These are phyloP conservation scores for Yarrowia divulgata DNA, from an alignment of 805 yeast species.

Conservation along the genomic window DNA sequence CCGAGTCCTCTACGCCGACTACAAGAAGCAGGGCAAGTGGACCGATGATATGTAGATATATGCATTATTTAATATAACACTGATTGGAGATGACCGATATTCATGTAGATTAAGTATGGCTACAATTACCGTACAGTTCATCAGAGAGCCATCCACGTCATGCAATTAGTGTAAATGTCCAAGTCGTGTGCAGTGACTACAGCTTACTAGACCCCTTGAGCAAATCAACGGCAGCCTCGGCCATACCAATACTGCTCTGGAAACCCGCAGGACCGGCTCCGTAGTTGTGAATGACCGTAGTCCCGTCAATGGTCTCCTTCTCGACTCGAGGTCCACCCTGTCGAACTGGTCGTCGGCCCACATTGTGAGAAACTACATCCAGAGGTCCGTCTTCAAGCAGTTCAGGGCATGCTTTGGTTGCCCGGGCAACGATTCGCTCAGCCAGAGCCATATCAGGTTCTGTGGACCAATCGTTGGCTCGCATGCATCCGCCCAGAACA, in stretches of 20 bases:
- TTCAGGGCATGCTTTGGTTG: conserved; percentile 57
- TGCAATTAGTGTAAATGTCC: background rate
- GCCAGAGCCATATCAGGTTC: conserved; percentile 66
- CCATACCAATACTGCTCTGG: conserved; percentile 74
- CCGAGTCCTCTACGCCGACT: conserved; percentile 72
- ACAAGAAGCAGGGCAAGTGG: conserved; percentile 84
- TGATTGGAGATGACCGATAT: too few relatives aligned
- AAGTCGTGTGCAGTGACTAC: background rate
- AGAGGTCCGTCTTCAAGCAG: conserved; percentile 50
- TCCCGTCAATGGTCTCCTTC: conserved; percentile 53
- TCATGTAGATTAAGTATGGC: too few relatives aligned
- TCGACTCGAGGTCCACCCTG: conserved; percentile 79
- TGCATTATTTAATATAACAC: conserved; percentile 5
- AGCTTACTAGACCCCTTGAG: conserved; percentile 17
- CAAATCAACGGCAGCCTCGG: conserved; percentile 54
- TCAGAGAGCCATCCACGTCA: background rate
- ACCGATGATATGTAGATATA: conserved; percentile 45
- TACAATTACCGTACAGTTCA: too few relatives aligned
- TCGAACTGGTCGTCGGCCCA: conserved; percentile 80
- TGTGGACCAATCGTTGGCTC: conserved; percentile 66
- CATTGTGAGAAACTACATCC: conserved; percentile 68
- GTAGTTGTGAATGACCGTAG: conserved; percentile 68
- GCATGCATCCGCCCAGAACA: conserved; percentile 77
- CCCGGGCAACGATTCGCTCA: conserved; percentile 66
- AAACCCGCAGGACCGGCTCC: conserved; percentile 83